Base-by-base conservation (phyloP, 805 yeast genomes). In the Lachancea meyersii region DNA sequence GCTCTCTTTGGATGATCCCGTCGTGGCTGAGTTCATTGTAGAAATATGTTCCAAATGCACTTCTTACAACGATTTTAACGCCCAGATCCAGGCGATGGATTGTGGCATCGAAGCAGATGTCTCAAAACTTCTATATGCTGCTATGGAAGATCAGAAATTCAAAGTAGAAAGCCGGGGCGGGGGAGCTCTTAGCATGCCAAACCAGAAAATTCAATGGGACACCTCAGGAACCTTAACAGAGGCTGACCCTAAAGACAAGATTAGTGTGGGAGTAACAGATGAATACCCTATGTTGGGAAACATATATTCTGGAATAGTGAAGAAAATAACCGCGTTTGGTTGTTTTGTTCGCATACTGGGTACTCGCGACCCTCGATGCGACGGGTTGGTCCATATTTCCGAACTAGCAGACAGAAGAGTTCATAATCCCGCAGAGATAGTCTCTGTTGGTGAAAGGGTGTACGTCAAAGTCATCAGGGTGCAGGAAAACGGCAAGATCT, bases 331-430 rank as follows among this genome's bases (percentile, higher is more conserved):
- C 33, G 60, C 73, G 2, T 89, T 79, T 62, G 97, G 97, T 0
- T 94, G 87, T 1, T 91, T 89, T 57, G 74, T 87, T 0, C 61
- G 75, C 8, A 58, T 89, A 1, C 49, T 60, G 5, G 76, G 71
- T 0, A 53, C 69, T 2, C 44, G 54, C 31, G 55, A 57, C 11
- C 48, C 48, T 19, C 49, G 51, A 37, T 57, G 59, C 17, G 78
- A 67, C 52, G 95, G 95, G 0, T 66, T 89, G 14, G 80, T 89
- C 30, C 97, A 89, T 56, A 72, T 84, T 0, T 86, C 95, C 1
- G 82, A 79, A 33, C 69, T 89, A 24, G 68, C 76, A 2, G 21
- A 44, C 10, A 23, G 35, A n/a, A 64, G 86, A 37, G 65, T 82
- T 1, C 62, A 69, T 5, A 73, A 73, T 36, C 86, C 91, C 0